Base-by-base conservation (phyloP, 495 filamentous ascomycete genomes). In the Penicillium antarcticum region DNA sequence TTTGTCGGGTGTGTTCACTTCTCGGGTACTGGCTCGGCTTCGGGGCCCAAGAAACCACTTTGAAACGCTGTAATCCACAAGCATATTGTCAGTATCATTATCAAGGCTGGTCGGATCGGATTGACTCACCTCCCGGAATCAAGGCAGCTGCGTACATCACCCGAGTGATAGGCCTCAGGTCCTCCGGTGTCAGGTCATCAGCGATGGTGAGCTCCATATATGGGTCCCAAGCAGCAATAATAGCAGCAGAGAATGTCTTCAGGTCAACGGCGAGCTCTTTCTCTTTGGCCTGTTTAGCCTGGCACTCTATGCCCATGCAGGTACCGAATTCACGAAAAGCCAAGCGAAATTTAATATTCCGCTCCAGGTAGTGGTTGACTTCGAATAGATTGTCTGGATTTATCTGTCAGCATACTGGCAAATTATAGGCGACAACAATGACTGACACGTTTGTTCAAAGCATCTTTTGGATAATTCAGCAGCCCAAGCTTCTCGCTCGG, bases 61-160 rank as follows among this genome's bases (percentile, higher is more conserved):
- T 18, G 29, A 26, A 53, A 53, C 14, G 51, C 51, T 53, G 16
- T 9, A 33, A 32, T 32, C 19, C 16, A 21, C 12, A 49, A 18
- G 1, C 36, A 49, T 12, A 14, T 9, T 31, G 19, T 7, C 29
- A 31, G 16, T 9, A 5, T 23, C 13, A 36, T 14, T 6, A n/a
- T 10, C n/a, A 13, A 26, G 23, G 5, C 1, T 23, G 21, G 26
- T 7, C 11, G 8, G 7, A 12, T 5, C 12, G 19, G 10, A 7
- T 21, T 33, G 39, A 73, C 79, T 79, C 44, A 85, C 84, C 81
- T 58, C 83, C 81, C 4, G 82, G 81, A 41, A 79, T 73, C 59
- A 86, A 55, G 41, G 82, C 83, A 4, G 83, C 69, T 37, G 84
- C 82, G 71, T 83, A 87, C 85, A 87, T 88, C 26, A 80, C 82